These are phyloP conservation scores for Fraxinus dipetala DNA, from an alignment of 305 asterid genomes.

Conservation along the genomic window DNA sequence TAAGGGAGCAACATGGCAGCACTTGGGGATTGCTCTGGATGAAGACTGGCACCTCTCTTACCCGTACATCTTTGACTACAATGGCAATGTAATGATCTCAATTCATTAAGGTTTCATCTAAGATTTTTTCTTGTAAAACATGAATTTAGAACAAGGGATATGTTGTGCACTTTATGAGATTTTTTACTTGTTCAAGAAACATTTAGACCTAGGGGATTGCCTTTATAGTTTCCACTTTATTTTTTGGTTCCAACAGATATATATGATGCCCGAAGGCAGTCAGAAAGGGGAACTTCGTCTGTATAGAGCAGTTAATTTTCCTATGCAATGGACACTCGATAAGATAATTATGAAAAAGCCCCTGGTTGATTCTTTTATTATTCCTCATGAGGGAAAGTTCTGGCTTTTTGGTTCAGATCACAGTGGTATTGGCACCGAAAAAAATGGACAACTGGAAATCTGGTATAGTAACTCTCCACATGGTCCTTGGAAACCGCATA, in stretches of 20 bases:
- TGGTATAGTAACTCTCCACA: slow-evolving; percentile 78
- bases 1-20: slow-evolving; percentile 91
- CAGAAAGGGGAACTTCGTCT: slow-evolving; percentile 89
- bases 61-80: slow-evolving; percentile 82
- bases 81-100: slow-evolving; percentile 62
- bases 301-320: slow-evolving; percentile 76
- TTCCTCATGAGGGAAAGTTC: slow-evolving; percentile 62
- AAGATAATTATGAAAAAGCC: slow-evolving; percentile 66
- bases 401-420: slow-evolving; percentile 96
- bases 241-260: slow-evolving; percentile 47
- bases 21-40: slow-evolving; percentile 79
- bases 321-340: slow-evolving; percentile 70
- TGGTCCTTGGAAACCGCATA: slow-evolving; percentile 92
- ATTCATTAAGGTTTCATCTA: not conserved
- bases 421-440: slow-evolving; percentile 63
- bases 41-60: slow-evolving; percentile 99
- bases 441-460: slow-evolving; percentile 82
- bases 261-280: slow-evolving; percentile 95
- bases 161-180: not conserved
- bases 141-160: not conserved
- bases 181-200: not conserved
- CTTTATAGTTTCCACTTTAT: not conserved
- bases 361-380: slow-evolving; percentile 69
- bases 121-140: not conserved
- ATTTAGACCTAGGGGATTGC: not conserved